Evolutionary conservation across 2,329 filamentous ascomycete species (phyloP), one percentile per base, ranked within the genome.

Genomic region (Fusarium albidum): DNA sequence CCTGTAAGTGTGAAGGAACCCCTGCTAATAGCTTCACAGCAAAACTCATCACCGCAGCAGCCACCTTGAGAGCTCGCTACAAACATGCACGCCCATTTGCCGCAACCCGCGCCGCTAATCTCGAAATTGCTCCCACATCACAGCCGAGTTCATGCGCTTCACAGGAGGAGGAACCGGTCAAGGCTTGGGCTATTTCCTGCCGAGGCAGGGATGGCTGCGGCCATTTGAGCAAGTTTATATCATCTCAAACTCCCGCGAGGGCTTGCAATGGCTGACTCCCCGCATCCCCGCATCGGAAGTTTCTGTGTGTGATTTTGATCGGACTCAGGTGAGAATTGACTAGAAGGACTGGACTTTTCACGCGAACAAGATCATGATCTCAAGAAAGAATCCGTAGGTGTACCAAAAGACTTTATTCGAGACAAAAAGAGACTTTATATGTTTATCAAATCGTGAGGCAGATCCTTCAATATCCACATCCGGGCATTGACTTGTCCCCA

Each of bases 191-290:
- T 31, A 33, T 6, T 39, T 43, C 15, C 26, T 49, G 21, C 21
- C 7, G 21, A 39, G 35, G 35, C 53, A 60, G 55, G 61, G 54
- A 45, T 61, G 47, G 25, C 35, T 74, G 73, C 70, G 73, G 63
- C 57, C 61, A 69, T 75, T 75, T 75, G 73, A 75, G 73, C 73
- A 75, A 75, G 73, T 75, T 75, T 73, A 66, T 62, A 59, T 50
- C 32, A 14, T 59, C 64, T 58, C 54, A 57, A 50, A 58, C 42
- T 46, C 52, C 33, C 31, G 29, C 40, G 32, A 21, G 4, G 40
- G 37, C 49, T 45, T 44, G 47, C 39, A 43, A 51, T 49, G 26
- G 38, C 26, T 40, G 35, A 54, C n/a, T 51, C 33, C 51, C 55
- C 53, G 26, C 21, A 21, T 53, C 49, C 61, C 58, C 48, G 47